Percentiles rank a stretch among this genome's conserved stretches.
Evolutionary conservation across 768 basidiomycete species (phyloP).

Genomic region (Hysterangium stoloniferum): DNA sequence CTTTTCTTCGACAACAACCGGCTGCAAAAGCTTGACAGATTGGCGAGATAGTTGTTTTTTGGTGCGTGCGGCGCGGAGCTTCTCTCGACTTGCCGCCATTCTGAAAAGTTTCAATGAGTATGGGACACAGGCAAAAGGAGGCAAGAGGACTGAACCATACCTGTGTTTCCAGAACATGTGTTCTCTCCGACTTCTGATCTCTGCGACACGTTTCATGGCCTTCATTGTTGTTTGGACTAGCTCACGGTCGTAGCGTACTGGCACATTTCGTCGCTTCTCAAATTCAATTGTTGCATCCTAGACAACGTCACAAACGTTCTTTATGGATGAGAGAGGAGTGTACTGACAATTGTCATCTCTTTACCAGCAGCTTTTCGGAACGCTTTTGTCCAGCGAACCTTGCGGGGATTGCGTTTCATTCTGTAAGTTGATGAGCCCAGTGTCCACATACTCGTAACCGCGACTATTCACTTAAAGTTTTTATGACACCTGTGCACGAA

Average conservation of each 20-base stretch:
- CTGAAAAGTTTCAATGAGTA: conserved; percentile 31
- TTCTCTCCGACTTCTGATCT: conserved; percentile 87
- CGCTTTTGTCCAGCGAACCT: conserved; percentile 99
- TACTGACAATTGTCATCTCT: conserved; percentile 94
- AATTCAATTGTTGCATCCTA: conserved; percentile 99
- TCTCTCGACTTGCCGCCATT: conserved; percentile 79
- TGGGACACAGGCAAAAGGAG: too few species aligned
- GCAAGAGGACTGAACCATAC: conserved; percentile 31
- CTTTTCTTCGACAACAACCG: conserved; percentile 29
- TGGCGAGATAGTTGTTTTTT: conserved; percentile 48
- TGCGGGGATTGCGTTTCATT: conserved; percentile 99
- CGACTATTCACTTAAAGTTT: conserved; percentile 57
- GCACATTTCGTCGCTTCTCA: conserved; percentile 96
- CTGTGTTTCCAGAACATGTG: conserved; percentile 94
- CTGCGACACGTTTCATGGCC: conserved; percentile 92
- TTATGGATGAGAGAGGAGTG: neutral
- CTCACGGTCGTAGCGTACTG: conserved; percentile 94
- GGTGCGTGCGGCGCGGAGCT: conserved; percentile 64
- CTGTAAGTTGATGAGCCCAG: conserved; percentile 30
- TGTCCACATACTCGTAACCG: neutral
- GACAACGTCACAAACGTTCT: neutral
- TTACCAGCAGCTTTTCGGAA: conserved; percentile 98
- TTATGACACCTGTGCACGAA: conserved; percentile 13
- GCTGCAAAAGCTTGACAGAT: conserved; percentile 61
- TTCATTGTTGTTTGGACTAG: conserved; percentile 87